Base-by-base conservation (phyloP, 2,329 filamentous ascomycete species). In the Penicillium sp. region DNA sequence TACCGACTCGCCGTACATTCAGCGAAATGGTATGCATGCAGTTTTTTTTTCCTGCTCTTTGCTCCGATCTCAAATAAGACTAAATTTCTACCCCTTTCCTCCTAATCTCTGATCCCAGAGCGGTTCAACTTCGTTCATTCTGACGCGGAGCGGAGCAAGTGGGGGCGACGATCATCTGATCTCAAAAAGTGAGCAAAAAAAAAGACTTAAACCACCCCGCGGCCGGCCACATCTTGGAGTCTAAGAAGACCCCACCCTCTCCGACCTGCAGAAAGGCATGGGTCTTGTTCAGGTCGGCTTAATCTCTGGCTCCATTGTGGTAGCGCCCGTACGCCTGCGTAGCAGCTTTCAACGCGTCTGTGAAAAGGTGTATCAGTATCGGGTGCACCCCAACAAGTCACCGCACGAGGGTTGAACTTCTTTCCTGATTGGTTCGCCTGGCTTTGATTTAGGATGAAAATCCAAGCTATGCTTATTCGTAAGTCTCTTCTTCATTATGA, bases 91-190 rank as follows among this genome's bases (percentile, higher is more conserved):
- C 29, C 29, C n/a, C 6, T 9, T 48, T 43, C 33, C 21, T 21
- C 38, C 13, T 8, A 29, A 33, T 33, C 45, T 26, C 26, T n/a
- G 15, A 23, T 21, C n/a, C 28, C 10, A 13, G 12, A 13, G 36
- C 12, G 18, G 8, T 21, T 2, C 21, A n/a, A n/a, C n/a, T 18
- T 21, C 6, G n/a, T 16, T 39, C 36, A 21, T 39, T 16, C 18
- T n/a, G n/a, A n/a, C 36, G 36, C 36, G 36, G 36, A 10, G 5
- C n/a, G 18, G 36, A 21, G 36, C 36, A 21, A 39, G 36, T 39
- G 36, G 36, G n/a, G 36, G n/a, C 36, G 72, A 79, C 3, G 81
- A 85, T 12, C 84, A 83, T 72, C 63, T 86, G 29, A 68, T 81
- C 28, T 29, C 28, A 10, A 29, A 29, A 29, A 29, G 10, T 2